phyloP scores from a whole-genome alignment of 768 basidiomycete species.

The Pleurotus giganteus region DNA sequence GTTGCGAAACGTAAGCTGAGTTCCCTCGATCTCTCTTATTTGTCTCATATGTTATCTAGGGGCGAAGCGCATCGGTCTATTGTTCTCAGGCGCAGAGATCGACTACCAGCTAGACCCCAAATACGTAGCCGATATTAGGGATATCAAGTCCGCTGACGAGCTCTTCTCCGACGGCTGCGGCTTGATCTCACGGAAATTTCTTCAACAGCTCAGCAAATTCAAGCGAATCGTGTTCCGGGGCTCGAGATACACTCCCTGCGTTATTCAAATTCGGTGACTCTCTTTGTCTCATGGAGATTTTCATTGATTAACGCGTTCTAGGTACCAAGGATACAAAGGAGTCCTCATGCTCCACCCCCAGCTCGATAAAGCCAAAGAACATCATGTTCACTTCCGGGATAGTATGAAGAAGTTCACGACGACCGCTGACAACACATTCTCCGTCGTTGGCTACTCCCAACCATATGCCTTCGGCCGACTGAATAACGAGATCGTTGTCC shows the following conservation, averaged over 20 bases:
- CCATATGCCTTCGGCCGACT: slow-evolving; percentile 65
- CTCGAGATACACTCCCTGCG: slow-evolving; percentile 54
- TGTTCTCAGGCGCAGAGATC: slow-evolving; percentile 63
- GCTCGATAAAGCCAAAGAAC: slow-evolving; percentile 45
- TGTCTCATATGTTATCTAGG: slow-evolving; percentile 34
- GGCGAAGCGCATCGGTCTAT: slow-evolving; percentile 65
- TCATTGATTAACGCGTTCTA: slow-evolving; percentile 17
- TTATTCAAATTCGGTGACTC: slow-evolving; percentile 62
- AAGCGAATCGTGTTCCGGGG: slow-evolving; percentile 58
- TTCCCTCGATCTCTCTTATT: neutral
- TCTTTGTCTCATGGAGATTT: neutral
- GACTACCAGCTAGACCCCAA: slow-evolving; percentile 53
- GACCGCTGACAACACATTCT: slow-evolving; percentile 56
- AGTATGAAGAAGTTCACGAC: slow-evolving; percentile 73
- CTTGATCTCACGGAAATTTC: slow-evolving; percentile 52
- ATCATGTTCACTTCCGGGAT: slow-evolving; percentile 56
- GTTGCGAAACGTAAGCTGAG: slow-evolving; percentile 53
- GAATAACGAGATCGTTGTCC: slow-evolving; percentile 69
- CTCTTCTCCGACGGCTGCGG: slow-evolving; percentile 71
- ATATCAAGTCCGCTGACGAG: slow-evolving; percentile 55
- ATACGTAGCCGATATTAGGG: slow-evolving; percentile 52
- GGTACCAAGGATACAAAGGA: slow-evolving; percentile 72
- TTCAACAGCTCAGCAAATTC: slow-evolving; percentile 47
- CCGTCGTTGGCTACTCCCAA: slow-evolving; percentile 61
- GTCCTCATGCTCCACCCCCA: slow-evolving; percentile 65